Evolutionary conservation across 1,284 basidiomycete genomes (phyloP), one percentile per base, ranked within the genome.

Genomic region (Sphagnurus paluster): DNA sequence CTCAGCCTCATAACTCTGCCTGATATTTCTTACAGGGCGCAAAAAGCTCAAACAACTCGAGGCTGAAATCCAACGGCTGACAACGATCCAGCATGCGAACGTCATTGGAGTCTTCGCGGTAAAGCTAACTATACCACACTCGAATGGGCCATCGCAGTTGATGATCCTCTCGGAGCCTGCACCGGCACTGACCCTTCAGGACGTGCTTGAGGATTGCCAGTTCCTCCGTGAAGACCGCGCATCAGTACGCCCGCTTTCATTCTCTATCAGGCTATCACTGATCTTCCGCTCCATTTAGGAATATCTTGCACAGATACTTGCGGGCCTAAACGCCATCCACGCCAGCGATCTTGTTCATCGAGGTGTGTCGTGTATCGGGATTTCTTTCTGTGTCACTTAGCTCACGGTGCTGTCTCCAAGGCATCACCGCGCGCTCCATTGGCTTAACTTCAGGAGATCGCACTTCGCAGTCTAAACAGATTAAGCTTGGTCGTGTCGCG

Each of bases 11-110:
- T 30, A 21, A 43, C n/a, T n/a, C 5, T 8, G 34, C n/a, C 42
- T 36, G 0, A 44, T 16, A 32, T 40, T 24, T 14, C 13, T 36
- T 63, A 60, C 29, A 60, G 60, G 64, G n/a, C 63, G 62, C 42
- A 88, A 82, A 72, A 90, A 90, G 60, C 72, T 90, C 16, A 75
- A 75, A 44, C 76, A 81, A 44, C 64, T 90, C 4, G 83, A 86
- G 57, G 64, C 66, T 2, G 87, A 89, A 53, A 74, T 88, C 3
- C 77, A 77, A 42, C 72, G 74, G n/a, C 67, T 89, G 4, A 76
- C 73, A 11, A 59, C 62, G 0, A 66, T 90, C 16, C 72, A 75
- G 0, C 82, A 89, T 54, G 67, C 72, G 0, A 86, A 89, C 56
- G 68, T 89, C 10, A 58, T 82, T 1, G 74, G 71, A 42, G 63